phyloP scores from a whole-genome alignment of 257 asterid genomes.

The Rhazya stricta region DNA sequence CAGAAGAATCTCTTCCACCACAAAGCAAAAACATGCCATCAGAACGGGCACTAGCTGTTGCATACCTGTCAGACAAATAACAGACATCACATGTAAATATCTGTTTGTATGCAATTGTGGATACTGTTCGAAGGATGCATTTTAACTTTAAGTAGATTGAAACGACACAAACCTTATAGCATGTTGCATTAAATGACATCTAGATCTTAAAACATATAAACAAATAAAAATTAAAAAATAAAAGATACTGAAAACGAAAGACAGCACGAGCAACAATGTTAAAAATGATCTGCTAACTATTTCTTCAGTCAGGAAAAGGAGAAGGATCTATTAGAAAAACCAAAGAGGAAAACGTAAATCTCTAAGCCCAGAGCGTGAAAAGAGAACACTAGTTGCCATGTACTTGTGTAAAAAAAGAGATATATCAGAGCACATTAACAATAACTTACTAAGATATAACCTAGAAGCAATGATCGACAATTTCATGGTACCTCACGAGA shows the following conservation, averaged over 20 bases:
- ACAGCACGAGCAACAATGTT: not conserved
- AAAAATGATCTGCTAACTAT: not conserved
- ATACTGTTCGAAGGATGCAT: not conserved
- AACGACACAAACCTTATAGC: not conserved
- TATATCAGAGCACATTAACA: not conserved
- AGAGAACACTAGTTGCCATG: not conserved
- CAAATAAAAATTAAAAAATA: too few species aligned
- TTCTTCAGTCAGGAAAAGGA: not conserved
- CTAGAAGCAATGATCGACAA: not conserved
- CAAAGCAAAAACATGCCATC: slow-evolving; percentile 99
- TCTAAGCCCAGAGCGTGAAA: not conserved
- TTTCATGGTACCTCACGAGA: not conserved
- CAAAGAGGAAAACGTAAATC: not conserved
- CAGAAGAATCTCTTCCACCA: slow-evolving; percentile 97
- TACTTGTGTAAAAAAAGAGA: not conserved
- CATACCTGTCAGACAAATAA: slow-evolving; percentile 70
- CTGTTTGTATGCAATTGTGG: not conserved
- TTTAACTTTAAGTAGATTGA: not conserved
- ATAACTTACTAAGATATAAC: not conserved
- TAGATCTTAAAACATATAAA: not conserved
- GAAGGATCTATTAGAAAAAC: not conserved
- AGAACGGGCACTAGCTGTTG: slow-evolving; percentile 97
- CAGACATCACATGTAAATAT: slow-evolving; percentile 4
- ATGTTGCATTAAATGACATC: not conserved
- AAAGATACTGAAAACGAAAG: not conserved